Percentiles rank a stretch among this genome's conserved stretches.
phyloP scores from a whole-genome alignment of 495 filamentous ascomycete genomes.

The Pseudomonodictys pantanalensis region DNA sequence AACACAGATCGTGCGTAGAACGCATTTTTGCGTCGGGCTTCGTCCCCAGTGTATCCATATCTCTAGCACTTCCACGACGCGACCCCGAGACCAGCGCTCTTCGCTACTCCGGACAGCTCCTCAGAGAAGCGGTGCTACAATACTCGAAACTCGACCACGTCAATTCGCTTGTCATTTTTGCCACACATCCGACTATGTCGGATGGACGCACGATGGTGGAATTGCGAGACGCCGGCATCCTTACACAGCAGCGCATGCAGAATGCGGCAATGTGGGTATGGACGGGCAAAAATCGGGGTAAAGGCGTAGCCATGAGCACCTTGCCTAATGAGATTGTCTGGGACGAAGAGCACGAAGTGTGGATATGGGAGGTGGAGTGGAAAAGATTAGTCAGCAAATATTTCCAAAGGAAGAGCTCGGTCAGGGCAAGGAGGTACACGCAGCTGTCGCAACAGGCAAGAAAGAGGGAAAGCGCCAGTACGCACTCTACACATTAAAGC shows the following conservation, averaged over 20 bases:
- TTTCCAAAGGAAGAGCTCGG: no score
- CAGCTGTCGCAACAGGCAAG: background rate
- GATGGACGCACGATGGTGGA: background rate
- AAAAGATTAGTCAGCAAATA: background rate
- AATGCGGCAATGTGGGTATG: background rate
- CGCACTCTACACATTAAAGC: no score
- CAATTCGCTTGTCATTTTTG: background rate
- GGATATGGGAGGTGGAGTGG: conserved; percentile 8
- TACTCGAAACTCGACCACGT: background rate
- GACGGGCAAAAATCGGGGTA: background rate
- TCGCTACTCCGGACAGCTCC: background rate
- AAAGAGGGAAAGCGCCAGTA: background rate
- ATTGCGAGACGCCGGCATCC: background rate
- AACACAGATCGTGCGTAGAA: background rate
- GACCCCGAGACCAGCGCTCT: background rate
- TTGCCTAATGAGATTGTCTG: background rate
- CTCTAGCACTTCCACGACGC: conserved; percentile 2
- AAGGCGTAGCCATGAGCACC: background rate
- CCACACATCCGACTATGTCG: background rate
- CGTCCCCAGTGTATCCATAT: background rate
- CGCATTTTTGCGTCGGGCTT: background rate
- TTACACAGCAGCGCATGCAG: background rate
- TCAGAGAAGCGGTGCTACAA: background rate
- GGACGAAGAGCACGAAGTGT: conserved; percentile 4
- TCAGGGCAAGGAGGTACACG: background rate